Evolutionary conservation across 1,284 basidiomycete species (phyloP).

Genomic region (Sanghuangporus sanghuang): DNA sequence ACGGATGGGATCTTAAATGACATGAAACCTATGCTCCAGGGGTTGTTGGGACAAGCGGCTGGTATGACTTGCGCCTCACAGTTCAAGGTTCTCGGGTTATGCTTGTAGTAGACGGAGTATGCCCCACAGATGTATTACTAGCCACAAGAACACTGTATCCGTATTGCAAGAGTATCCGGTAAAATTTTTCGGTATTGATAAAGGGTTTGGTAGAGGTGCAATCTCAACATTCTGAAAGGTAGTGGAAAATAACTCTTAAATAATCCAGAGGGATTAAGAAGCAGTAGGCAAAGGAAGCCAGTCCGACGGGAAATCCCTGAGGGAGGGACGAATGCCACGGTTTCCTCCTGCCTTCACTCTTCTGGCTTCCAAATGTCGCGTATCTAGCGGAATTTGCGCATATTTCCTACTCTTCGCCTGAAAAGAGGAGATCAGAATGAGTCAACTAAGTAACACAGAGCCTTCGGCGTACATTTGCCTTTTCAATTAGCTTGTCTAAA

Average conservation of each 20-base stretch:
- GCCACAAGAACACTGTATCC: slow-evolving; percentile 3
- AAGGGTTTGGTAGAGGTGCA: no score
- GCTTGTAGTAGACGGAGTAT: not conserved
- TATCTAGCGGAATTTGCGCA: slow-evolving; percentile 10
- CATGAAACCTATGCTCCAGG: slow-evolving; percentile 30
- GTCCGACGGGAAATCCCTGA: slow-evolving; percentile 11
- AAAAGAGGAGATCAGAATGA: not conserved
- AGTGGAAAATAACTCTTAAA: not conserved
- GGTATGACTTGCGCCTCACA: not conserved
- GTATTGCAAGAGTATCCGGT: not conserved
- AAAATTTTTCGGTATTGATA: not conserved
- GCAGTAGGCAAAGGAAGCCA: slow-evolving; percentile 12
- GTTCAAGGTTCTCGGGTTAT: slow-evolving; percentile 6
- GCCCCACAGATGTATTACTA: slow-evolving; percentile 5
- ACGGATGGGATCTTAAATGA: slow-evolving; percentile 43
- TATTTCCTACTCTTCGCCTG: slow-evolving; percentile 4
- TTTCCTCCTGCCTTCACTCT: slow-evolving; percentile 6
- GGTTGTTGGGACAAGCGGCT: slow-evolving; percentile 23
- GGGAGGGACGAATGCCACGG: not conserved
- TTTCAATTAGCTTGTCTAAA: slow-evolving; percentile 62
- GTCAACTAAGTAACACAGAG: slow-evolving; percentile 3
- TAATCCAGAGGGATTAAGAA: not conserved
- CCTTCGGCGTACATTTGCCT: slow-evolving; percentile 68
- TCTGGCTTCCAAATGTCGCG: slow-evolving; percentile 13
- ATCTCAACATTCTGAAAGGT: not conserved